Percentiles rank a stretch among this genome's conserved stretches.
These are phyloP conservation scores for Pythium dissotocum DNA, from an alignment of 352 stramenopile genomes.

Conservation along the genomic window DNA sequence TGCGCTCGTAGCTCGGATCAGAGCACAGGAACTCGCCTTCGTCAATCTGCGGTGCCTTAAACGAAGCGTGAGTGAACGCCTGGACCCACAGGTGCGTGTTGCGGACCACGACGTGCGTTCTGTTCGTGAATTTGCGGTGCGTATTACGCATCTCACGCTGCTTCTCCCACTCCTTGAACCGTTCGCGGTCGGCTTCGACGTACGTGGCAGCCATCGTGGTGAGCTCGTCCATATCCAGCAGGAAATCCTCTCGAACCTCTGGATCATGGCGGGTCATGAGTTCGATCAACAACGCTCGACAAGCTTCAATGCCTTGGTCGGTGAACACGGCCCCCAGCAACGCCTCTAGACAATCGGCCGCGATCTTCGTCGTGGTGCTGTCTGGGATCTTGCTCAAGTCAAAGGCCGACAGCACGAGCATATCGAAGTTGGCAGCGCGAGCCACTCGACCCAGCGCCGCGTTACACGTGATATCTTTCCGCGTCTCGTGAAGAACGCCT, in stretches of 20 bases:
- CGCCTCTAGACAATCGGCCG: slow-evolving; percentile 82
- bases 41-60: slow-evolving; percentile 69
- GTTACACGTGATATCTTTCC: slow-evolving; percentile 80
- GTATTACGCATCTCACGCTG: slow-evolving; percentile 39
- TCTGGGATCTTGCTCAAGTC: slow-evolving; percentile 54
- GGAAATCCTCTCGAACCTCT: slow-evolving; percentile 56
- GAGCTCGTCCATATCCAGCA: slow-evolving; percentile 62
- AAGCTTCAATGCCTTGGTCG: slow-evolving; percentile 76
- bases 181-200: slow-evolving; percentile 51
- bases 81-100: slow-evolving; percentile 80
- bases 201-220: slow-evolving; percentile 40
- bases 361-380: slow-evolving; percentile 69
- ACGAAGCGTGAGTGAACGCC: slow-evolving; percentile 75
- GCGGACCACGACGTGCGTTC: slow-evolving; percentile 52
- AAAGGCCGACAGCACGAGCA: slow-evolving; percentile 71
- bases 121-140: slow-evolving; percentile 56
- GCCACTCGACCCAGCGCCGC: slow-evolving; percentile 75
- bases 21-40: slow-evolving; percentile 66
- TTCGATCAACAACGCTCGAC: slow-evolving; percentile 57
- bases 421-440: slow-evolving; percentile 71
- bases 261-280: slow-evolving; percentile 60
- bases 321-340: slow-evolving; percentile 80
- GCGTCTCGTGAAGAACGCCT: slow-evolving; percentile 66
- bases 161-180: slow-evolving; percentile 57
- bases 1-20: slow-evolving; percentile 78